phyloP scores from a whole-genome alignment of 1,284 basidiomycete species.

The Ustilago tritici region DNA sequence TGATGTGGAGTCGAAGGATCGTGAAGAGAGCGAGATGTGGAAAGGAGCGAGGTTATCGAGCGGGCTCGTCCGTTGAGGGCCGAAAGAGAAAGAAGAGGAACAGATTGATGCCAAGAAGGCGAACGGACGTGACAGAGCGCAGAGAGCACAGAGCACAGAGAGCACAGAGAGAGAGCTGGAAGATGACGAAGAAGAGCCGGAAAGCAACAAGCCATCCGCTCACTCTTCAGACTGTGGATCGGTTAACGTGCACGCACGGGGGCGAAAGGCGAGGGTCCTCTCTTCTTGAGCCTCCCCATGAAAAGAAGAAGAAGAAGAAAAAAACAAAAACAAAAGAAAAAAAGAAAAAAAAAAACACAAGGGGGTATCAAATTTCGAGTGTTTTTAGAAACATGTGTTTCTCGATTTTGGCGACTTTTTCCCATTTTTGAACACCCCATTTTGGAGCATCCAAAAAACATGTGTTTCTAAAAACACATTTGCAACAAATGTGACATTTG shows the following conservation, averaged over 20 bases:
- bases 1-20: background rate
- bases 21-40: background rate
- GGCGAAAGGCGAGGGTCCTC: background rate
- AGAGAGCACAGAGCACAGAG: background rate
- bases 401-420: too few species aligned
- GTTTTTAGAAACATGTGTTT: too few species aligned
- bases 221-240: background rate
- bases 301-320: background rate
- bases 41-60: background rate
- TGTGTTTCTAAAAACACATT: too few species aligned
- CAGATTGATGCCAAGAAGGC: conserved; percentile 9
- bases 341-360: background rate
- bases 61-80: conserved; percentile 10
- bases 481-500: too few species aligned
- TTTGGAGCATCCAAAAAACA: too few species aligned
- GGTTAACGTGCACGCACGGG: conserved; percentile 5
- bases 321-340: background rate
- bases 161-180: conserved; percentile 3
- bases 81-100: conserved; percentile 4
- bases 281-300: background rate
- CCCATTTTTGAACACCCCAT: too few species aligned
- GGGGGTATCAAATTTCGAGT: too few species aligned
- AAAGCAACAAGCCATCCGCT: background rate
- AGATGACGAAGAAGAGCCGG: conserved; percentile 8
- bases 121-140: background rate